These are phyloP conservation scores for Naganishia sp. DNA, from an alignment of 1,284 basidiomycete genomes.

Conservation along the genomic window DNA sequence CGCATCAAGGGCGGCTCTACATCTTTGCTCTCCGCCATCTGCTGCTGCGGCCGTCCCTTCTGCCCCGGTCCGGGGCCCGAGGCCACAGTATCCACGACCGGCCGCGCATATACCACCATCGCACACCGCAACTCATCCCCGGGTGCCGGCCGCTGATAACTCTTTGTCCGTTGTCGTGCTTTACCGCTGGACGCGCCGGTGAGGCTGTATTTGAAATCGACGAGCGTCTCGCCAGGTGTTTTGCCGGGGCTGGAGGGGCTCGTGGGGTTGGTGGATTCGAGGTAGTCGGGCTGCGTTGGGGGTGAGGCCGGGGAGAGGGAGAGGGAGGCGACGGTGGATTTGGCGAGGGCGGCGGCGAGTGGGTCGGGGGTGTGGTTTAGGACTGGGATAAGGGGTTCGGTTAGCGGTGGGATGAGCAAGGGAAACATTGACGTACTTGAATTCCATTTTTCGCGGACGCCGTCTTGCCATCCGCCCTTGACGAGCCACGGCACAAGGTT, in stretches of 20 bases:
- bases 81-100: neutral
- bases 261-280: conserved; percentile 26
- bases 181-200: neutral
- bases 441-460: conserved; percentile 46
- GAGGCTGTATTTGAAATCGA: conserved; percentile 33
- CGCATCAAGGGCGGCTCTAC: conserved; percentile 60
- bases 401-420: conserved; percentile 1
- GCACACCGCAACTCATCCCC: conserved; percentile 32
- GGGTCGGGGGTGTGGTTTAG: conserved; percentile 49
- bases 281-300: neutral
- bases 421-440: conserved; percentile 40
- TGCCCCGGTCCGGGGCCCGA: neutral
- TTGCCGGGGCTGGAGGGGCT: conserved; percentile 31
- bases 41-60: conserved; percentile 18
- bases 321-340: conserved; percentile 46
- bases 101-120: conserved; percentile 32
- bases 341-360: conserved; percentile 49
- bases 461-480: conserved; percentile 69
- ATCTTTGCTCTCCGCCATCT: conserved; percentile 36
- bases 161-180: neutral
- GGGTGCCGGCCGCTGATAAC: conserved; percentile 18
- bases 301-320: conserved; percentile 22
- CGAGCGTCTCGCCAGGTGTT: conserved; percentile 26
- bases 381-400: conserved; percentile 36
- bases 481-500: conserved; percentile 88